phyloP scores from a whole-genome alignment of 2,329 filamentous ascomycete species.

The Penicillium sp. region DNA sequence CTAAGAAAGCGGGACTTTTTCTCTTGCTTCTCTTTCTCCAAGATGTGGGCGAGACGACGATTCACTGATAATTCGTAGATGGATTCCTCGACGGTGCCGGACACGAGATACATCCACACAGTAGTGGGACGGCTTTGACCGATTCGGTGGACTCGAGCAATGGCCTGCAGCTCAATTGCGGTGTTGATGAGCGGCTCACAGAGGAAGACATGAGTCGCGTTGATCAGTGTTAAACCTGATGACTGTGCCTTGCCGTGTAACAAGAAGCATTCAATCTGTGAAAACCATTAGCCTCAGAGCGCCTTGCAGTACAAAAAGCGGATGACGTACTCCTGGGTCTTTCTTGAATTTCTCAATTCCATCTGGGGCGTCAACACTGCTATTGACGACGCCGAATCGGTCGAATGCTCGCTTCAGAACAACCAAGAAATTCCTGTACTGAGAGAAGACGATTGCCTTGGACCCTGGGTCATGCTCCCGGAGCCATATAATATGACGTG shows the following conservation, averaged over 20 bases:
- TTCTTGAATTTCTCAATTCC: slow-evolving; percentile 78
- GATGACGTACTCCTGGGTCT: slow-evolving; percentile 59
- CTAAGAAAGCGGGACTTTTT: slow-evolving; percentile 24
- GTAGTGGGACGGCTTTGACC: slow-evolving; percentile 86
- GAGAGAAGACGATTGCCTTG: slow-evolving; percentile 93
- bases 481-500: slow-evolving; percentile 83
- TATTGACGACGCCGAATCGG: slow-evolving; percentile 72
- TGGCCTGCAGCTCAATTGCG: slow-evolving; percentile 90
- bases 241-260: slow-evolving; percentile 87
- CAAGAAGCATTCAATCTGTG: slow-evolving; percentile 75
- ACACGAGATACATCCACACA: slow-evolving; percentile 93
- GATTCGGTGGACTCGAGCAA: slow-evolving; percentile 92
- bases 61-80: slow-evolving; percentile 86
- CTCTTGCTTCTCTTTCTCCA: slow-evolving; percentile 45
- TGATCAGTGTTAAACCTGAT: slow-evolving; percentile 86
- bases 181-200: slow-evolving; percentile 94
- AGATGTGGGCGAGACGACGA: slow-evolving; percentile 77
- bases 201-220: slow-evolving; percentile 90
- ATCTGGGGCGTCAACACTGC: slow-evolving; percentile 67
- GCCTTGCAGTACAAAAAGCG: background rate
- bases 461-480: slow-evolving; percentile 80
- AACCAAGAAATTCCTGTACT: slow-evolving; percentile 79
- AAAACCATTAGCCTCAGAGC: background rate
- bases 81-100: slow-evolving; percentile 86
- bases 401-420: slow-evolving; percentile 72